Base-by-base conservation (phyloP, 2,329 filamentous ascomycete species). In the Colletotrichum sp. region DNA sequence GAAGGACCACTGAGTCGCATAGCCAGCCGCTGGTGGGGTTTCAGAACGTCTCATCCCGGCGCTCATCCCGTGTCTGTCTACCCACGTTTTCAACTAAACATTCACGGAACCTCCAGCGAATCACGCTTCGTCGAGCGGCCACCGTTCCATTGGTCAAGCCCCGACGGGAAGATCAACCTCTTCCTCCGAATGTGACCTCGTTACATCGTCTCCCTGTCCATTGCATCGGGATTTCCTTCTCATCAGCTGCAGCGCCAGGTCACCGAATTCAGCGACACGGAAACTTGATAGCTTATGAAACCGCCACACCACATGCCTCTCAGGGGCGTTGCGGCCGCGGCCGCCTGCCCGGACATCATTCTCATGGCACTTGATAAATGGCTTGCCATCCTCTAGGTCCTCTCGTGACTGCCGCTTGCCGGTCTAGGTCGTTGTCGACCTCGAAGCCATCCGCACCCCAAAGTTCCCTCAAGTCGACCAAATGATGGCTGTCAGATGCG, bases 31-130 rank as follows among this genome's bases (percentile, higher is more conserved):
- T 34, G 68, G 68, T 70, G 71, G 44, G 48, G 67, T 71, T 64
- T 74, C 34, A 48, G 68, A 70, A 64, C 27, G 72, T 55, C 39
- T 63, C 57, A 63, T 61, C 65, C 65, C n/a, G 55, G 71, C 30
- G 66, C 44, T 22, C 66, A 73, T 70, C 71, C 71, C 71, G 22
- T 73, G 71, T 39, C 39, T 25, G 71, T 39, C 57, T 25, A 36
- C 67, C 68, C 68, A 57, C 48, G 60, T 66, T 59, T 59, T 19
- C 32, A 34, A 28, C 16, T 71, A 65, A 48, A 39, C 63, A 39
- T 19, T 52, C 66, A 59, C 39, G 59, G 71, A 15, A 22, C 22
- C 32, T 63, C 71, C 67, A 32, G 71, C 71, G 30, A 69, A 73
- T 73, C 55, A 73, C 55, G 65, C 39, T 19, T 15, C 36, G 22